These are phyloP conservation scores for Cardamine occulta DNA, from an alignment of 345 rosid species.

Conservation along the genomic window DNA sequence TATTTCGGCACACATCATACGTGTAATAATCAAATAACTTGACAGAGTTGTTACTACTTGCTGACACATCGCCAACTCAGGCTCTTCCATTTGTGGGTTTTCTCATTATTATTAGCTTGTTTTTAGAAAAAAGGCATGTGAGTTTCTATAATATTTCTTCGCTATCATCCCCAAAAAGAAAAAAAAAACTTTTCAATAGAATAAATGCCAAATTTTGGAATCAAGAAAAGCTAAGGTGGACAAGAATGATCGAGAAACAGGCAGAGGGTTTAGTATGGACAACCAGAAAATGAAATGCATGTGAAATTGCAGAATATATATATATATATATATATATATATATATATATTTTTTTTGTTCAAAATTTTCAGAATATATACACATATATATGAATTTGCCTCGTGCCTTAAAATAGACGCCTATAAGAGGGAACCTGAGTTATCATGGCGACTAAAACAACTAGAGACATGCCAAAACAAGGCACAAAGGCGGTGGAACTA, in stretches of 20 bases:
- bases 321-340: too few relatives aligned
- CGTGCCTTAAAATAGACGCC: background rate
- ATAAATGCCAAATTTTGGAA: background rate
- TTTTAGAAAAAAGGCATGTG: background rate
- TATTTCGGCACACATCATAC: conserved; percentile 13
- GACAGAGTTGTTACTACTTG: conserved; percentile 12
- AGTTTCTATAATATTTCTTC: background rate
- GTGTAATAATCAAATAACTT: conserved; percentile 14
- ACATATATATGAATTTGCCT: background rate
- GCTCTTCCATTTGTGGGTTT: conserved; percentile 5
- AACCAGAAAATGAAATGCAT: background rate
- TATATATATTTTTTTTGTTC: too few relatives aligned
- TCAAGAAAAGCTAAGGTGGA: background rate
- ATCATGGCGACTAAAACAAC: background rate
- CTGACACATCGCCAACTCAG: conserved; percentile 33
- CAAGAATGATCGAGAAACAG: background rate
- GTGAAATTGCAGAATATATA: background rate
- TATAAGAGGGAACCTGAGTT: conserved; percentile 2
- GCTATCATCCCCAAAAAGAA: background rate
- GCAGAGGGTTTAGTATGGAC: background rate
- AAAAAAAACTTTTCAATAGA: too few relatives aligned
- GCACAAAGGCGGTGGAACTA: background rate
- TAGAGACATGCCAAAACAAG: background rate
- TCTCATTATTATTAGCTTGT: background rate
- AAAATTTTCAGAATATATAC: too few relatives aligned